phyloP scores from a whole-genome alignment of 257 asterid species.

The Voacanga thouarsii region DNA sequence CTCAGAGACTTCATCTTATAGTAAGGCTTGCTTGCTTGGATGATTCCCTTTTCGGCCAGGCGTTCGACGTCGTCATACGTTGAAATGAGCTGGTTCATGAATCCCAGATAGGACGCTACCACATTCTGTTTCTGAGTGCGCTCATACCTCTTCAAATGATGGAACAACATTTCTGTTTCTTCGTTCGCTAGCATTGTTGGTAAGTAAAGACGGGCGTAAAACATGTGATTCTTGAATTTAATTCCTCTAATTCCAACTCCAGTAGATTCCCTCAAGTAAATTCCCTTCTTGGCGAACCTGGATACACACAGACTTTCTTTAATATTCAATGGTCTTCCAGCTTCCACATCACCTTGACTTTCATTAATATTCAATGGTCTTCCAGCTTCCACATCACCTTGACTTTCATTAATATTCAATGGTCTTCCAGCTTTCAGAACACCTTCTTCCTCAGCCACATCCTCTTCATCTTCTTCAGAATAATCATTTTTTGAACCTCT shows the following conservation, averaged over 20 bases:
- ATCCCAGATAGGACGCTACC: too few relatives aligned
- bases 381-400: too few relatives aligned
- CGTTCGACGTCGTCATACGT: too few relatives aligned
- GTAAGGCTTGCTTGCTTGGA: too few relatives aligned
- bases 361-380: too few relatives aligned
- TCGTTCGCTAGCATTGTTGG: not conserved
- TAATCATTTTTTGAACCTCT: not conserved
- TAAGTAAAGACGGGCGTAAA: not conserved
- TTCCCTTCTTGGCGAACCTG: not conserved
- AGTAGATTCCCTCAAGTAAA: not conserved
- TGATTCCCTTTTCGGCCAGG: too few relatives aligned
- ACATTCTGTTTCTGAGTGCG: too few relatives aligned
- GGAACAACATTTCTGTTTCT: not conserved
- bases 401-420: too few relatives aligned
- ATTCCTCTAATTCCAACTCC: not conserved
- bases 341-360: constrained; percentile 7
- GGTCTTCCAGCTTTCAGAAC: too few relatives aligned
- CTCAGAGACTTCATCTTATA: too few relatives aligned
- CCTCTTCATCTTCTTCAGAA: not conserved
- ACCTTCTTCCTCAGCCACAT: not conserved
- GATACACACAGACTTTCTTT: not conserved
- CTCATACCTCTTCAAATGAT: too few relatives aligned
- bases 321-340: not conserved
- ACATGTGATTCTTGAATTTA: not conserved
- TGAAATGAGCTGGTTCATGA: too few relatives aligned